These are phyloP conservation scores for Chlorencoelia australis DNA, from an alignment of 2,329 filamentous ascomycete genomes.

Conservation along the genomic window DNA sequence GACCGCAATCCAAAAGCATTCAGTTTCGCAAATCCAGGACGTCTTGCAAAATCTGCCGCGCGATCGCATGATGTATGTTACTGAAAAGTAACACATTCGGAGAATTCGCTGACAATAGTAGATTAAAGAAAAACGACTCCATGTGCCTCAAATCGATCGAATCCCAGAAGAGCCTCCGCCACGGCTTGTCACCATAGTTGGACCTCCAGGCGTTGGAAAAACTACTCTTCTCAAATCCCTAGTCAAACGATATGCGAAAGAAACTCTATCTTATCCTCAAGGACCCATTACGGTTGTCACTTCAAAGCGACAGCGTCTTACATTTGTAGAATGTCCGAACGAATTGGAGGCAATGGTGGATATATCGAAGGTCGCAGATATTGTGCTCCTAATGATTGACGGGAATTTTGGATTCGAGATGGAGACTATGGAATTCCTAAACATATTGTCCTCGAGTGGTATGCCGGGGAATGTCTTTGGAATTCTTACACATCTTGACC, in stretches of 20 bases:
- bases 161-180: constrained; percentile 92
- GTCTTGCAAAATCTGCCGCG: constrained; percentile 32
- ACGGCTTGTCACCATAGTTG: constrained; percentile 85
- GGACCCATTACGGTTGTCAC: constrained; percentile 94
- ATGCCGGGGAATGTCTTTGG: constrained; percentile 99
- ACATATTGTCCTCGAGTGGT: constrained; percentile 82
- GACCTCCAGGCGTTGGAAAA: constrained; percentile 90
- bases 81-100: not conserved
- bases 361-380: constrained; percentile 92
- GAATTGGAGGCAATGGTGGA: constrained; percentile 95
- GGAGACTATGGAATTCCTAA: constrained; percentile 99
- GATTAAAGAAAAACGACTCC: constrained; percentile 91
- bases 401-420: constrained; percentile 99
- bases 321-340: constrained; percentile 95
- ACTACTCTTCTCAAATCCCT: constrained; percentile 92
- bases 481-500: constrained; percentile 87
- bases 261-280: constrained; percentile 79
- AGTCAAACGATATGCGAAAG: constrained; percentile 89
- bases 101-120: constrained; percentile 27
- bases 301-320: constrained; percentile 87
- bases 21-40: constrained; percentile 28
- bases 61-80: constrained; percentile 42
- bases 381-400: constrained; percentile 95
- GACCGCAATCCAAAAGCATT: constrained; percentile 30
- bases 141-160: constrained; percentile 93